Evolutionary conservation across 2,329 filamentous ascomycete species (phyloP).

Genomic region (Cryphonectria nitschkei): DNA sequence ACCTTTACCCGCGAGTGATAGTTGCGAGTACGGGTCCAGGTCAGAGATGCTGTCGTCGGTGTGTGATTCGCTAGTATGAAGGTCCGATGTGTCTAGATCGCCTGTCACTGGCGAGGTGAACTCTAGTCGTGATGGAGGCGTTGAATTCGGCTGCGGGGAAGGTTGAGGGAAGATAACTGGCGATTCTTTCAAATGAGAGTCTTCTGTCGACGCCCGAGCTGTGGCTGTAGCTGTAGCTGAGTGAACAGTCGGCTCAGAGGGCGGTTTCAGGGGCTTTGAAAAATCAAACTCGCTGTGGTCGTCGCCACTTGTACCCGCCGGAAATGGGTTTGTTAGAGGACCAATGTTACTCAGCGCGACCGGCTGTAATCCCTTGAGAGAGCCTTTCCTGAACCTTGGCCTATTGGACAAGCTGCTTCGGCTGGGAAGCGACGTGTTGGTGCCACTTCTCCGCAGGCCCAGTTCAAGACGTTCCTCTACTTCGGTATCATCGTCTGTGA

Average conservation of each 20-base stretch:
- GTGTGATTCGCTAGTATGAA: conserved; percentile 26
- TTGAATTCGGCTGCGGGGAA: conserved; percentile 17
- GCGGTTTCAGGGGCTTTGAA: conserved; percentile 29
- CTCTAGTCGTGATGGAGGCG: conserved; percentile 20
- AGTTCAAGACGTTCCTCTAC: conserved; percentile 36
- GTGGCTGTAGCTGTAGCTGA: neutral
- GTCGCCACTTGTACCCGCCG: conserved; percentile 6
- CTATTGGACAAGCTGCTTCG: conserved; percentile 22
- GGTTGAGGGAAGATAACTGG: conserved; percentile 19
- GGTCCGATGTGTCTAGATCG: conserved; percentile 23
- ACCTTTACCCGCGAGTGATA: conserved; percentile 6
- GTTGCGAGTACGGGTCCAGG: conserved; percentile 25
- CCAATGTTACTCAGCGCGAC: conserved; percentile 26
- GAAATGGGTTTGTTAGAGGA: conserved; percentile 27
- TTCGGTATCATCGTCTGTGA: conserved; percentile 41
- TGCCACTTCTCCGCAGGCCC: conserved; percentile 25
- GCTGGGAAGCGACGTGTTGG: conserved; percentile 4
- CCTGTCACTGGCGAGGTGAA: conserved; percentile 28
- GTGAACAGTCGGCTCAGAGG: neutral
- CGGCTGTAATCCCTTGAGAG: conserved; percentile 32
- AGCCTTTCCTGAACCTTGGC: conserved; percentile 32
- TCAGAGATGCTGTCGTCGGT: conserved; percentile 28
- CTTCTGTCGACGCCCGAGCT: neutral
- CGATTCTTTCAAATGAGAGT: conserved; percentile 4
- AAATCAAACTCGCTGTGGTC: conserved; percentile 31